Evolutionary conservation across 768 basidiomycete species (phyloP), one percentile per base, ranked within the genome.

Genomic region (Chlorophyllum brunneum): DNA sequence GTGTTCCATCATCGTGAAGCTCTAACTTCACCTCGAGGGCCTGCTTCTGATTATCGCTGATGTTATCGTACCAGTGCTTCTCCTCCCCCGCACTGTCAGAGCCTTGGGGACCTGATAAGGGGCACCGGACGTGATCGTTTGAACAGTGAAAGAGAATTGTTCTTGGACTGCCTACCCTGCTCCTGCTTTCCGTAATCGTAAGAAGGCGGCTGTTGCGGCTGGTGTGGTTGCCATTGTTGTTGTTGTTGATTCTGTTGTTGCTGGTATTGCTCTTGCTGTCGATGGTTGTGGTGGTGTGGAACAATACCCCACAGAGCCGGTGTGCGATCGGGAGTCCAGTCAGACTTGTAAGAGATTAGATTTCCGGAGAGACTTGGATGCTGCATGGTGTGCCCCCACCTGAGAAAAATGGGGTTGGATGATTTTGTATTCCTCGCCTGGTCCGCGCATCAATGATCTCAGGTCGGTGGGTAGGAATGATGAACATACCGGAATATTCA

Each of bases 381-480:
- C 9, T 8, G 27, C 7, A 16, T 11, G 34, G 13, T 36, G n/a
- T 23, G 13, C 55, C 62, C 50, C 56, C 37, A 80, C 86, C 76
- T 87, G 83, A 26, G 87, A 86, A 48, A 62, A 67, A 68, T 90
- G 88, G 7, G 84, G 70, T 61, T 88, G 86, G 57, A 88, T 80
- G 66, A 84, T 84, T 66, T 80, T 83, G 73, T 88, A 90, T 36
- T 65, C 67, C 56, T 66, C 63, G 34, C 79, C 85, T 84, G 58
- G 23, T n/a, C n/a, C n/a, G 11, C 39, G 16, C 30, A 37, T 37
- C 49, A 36, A 5, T 26, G 41, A 30, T 20, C 33, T 6, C 8
- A 16, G 18, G 6, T 13, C 44, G 20, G 41, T 33, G 15, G 42
- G 24, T 6, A 18, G 30, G 56, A 18, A 37, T 48, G 10, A 44